Evolutionary conservation across 2,329 filamentous ascomycete species (phyloP).

Genomic region (Scytalidium sp.): DNA sequence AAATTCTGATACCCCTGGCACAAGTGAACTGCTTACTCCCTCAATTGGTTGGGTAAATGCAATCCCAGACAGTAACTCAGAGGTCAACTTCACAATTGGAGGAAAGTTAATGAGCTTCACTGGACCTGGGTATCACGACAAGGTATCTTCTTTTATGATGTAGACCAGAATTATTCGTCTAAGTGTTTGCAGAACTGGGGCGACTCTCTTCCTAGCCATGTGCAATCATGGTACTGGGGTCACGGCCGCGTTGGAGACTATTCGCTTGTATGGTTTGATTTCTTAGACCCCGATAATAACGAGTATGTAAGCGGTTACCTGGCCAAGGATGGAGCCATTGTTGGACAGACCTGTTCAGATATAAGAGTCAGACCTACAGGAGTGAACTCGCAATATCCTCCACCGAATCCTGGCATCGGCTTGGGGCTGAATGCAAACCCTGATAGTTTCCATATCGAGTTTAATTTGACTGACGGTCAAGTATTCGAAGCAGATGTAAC

Average conservation of each 20-base stretch:
- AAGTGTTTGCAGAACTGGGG: conserved; percentile 43
- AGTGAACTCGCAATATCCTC: too few relatives aligned
- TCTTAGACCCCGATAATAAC: conserved; percentile 17
- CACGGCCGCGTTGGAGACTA: conserved; percentile 35
- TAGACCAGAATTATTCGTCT: too few relatives aligned
- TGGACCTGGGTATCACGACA: not conserved
- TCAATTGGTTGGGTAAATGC: conserved; percentile 32
- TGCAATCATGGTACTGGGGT: conserved; percentile 37
- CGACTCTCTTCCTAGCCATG: conserved; percentile 28
- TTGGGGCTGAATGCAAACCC: too few relatives aligned
- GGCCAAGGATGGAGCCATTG: not conserved
- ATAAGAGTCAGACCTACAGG: not conserved
- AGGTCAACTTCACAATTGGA: conserved; percentile 14
- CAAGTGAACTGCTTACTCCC: conserved; percentile 10
- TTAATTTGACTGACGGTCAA: too few relatives aligned
- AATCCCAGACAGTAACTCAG: conserved; percentile 27
- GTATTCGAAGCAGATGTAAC: too few relatives aligned
- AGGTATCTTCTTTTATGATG: not conserved
- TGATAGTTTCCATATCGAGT: too few relatives aligned
- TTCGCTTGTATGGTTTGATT: conserved; percentile 39
- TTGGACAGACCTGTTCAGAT: not conserved
- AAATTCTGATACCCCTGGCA: not conserved
- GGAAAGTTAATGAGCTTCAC: conserved; percentile 14
- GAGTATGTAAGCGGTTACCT: not conserved
- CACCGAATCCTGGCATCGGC: too few relatives aligned